Base-by-base conservation (phyloP, 169 alveolate genomes). In the Pseudocohnilembus persalinus region DNA sequence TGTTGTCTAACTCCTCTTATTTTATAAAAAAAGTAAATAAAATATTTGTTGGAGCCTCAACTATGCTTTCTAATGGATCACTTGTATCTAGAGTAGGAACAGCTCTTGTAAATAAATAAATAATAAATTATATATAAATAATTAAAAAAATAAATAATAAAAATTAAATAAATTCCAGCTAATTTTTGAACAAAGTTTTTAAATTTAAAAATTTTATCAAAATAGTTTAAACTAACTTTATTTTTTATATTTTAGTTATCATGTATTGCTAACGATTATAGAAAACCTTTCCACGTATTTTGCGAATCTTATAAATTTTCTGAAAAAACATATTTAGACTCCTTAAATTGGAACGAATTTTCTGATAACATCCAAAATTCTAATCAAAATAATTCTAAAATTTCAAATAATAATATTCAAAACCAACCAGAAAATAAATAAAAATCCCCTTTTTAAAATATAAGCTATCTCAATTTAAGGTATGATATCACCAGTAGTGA, bases 271-370 rank as follows among this genome's bases (percentile, higher is more conserved):
- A 78, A 73, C 30, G 84, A 83, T 31, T 81, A 78, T 65, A 86
- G 80, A 80, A 86, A 75, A 68, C 90, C 90, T 26, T 86, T 86
- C 76, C 82, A 75, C 64, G 90, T 86, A 26, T 86, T 86, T 76
- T 86, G 90, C 31, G 90, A 86, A 64, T 79, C 83, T 64, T 86
- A 86, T 75, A 86, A 86, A 76, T 86, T 86, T 34, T 86, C 90
- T 32, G 90, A 86, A 34, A 86, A 86, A 32, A 86, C 83, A 74
- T 68, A 86, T 29, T 77, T 86, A 29, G 90, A 86, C 64, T 86
- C 90, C 49, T 74, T 86, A 35, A 79, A 83, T 63, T 86, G 78
- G 83, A 86, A 86, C 80, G 90, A 86, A 33, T 75, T 86, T 31
- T 74, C 77, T 29, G 49, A 49, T 31, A 1, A 32, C 20, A 77